Percentiles rank a stretch among this genome's conserved stretches.
phyloP scores from a whole-genome alignment of 805 yeast genomes.

The Pichia cephalocereana region DNA sequence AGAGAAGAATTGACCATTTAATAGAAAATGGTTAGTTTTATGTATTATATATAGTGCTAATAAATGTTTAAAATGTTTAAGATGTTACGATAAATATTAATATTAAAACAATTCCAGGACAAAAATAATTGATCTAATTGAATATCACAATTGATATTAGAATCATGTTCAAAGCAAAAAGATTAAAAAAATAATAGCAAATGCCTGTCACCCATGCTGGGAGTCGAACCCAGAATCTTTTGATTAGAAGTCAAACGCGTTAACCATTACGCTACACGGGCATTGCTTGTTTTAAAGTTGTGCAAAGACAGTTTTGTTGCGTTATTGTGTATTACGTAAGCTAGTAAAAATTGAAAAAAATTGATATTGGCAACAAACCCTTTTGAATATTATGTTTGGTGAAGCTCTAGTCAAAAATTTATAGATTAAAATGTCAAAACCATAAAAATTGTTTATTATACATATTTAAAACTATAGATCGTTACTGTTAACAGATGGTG shows the following conservation, averaged over 20 bases:
- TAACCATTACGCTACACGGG: slow-evolving; percentile 59
- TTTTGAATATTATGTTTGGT: too few relatives aligned
- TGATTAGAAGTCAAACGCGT: slow-evolving; percentile 62
- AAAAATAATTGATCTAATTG: background rate
- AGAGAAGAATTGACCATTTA: slow-evolving; percentile 28
- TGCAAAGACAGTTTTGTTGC: too few relatives aligned
- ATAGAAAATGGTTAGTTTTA: background rate
- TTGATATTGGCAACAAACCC: too few relatives aligned
- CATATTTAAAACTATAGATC: too few relatives aligned
- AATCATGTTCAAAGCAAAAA: background rate
- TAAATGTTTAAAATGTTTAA: too few relatives aligned
- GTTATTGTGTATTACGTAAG: too few relatives aligned
- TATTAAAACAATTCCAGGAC: background rate
- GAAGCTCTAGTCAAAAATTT: too few relatives aligned
- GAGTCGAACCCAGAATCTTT: slow-evolving; percentile 61
- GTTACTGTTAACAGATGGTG: too few relatives aligned
- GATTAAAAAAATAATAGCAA: slow-evolving; percentile 8
- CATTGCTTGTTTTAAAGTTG: slow-evolving; percentile 13
- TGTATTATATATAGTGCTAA: background rate
- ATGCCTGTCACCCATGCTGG: slow-evolving; percentile 31
- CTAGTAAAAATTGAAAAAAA: too few relatives aligned
- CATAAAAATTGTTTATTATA: too few relatives aligned
- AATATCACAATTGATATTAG: too few relatives aligned
- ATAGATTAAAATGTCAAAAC: too few relatives aligned
- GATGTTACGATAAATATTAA: background rate